Base-by-base conservation (phyloP, 108 stramenopile genomes). In the Pseudonitzschia multiseries region DNA sequence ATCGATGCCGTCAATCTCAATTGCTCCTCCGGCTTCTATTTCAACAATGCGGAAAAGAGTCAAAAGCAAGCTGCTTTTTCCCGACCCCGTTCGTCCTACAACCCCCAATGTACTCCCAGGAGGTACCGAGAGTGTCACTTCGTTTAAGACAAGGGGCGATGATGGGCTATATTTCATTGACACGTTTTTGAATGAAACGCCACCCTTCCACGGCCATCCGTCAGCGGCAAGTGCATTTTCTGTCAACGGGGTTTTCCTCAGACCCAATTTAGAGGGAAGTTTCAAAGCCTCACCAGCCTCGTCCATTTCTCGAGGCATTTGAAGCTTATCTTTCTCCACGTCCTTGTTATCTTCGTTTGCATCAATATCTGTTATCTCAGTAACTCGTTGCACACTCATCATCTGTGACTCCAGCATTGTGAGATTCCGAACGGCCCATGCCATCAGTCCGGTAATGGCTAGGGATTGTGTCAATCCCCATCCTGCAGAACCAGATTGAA, bases 1-100 rank as follows among this genome's bases (percentile, higher is more conserved):
- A 73, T 98, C 97, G 33, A 98, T 83, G 10, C 97, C 97, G 75
- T 98, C 97, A 74, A 99, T 93, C 60, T 76, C 72, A 43, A 98
- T 90, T 20, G 63, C 71, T 15, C 94, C 93, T 26, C 77, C 79
- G 32, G 65, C 69, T 56, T 81, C 82, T 28, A 89, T 85, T 60
- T 92, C 89, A 22, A 93, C 80, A 24, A 97, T 81, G 10, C 98
- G 85, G 73, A 97, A 98, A 21, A 99, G 77, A 12, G 96, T 92
- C 67, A 87, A 74, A 28, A 96, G 73, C n/a, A 99, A 68, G 13
- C 82, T 82, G 22, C 82, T 84, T 64, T 99, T 99, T 9, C 98
- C 97, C 28, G 78, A 76, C 9, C 86, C 91, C 24, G 89, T 87
- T 46, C 89, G 62, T 0, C 93, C 91, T 15, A 92, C 89, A 22